A percentile compares a stretch with the other conserved stretches of the same genome.
phyloP scores from a whole-genome alignment of 2,329 filamentous ascomycete genomes.

The Epichloe sp. region DNA sequence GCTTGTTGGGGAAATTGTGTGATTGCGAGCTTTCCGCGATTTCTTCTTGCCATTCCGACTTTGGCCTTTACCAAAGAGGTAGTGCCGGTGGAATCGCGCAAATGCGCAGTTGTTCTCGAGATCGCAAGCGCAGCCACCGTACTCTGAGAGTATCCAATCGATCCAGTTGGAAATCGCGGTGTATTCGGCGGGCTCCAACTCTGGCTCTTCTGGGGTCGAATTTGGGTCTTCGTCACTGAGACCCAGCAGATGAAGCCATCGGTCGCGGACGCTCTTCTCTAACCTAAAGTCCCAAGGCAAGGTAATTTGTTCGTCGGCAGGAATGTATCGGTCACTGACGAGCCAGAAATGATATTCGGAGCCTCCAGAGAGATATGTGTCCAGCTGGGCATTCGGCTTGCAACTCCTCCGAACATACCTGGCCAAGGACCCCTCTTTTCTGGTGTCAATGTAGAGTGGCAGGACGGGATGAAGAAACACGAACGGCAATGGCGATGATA shows the following conservation, averaged over 20 bases:
- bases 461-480: conserved; percentile 81
- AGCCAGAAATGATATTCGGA: conserved; percentile 89
- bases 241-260: conserved; percentile 46
- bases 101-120: conserved; percentile 50
- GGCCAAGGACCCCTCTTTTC: conserved; percentile 71
- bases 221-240: conserved; percentile 45
- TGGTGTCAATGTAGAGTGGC: conserved; percentile 85
- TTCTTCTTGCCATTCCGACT: conserved; percentile 34
- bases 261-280: conserved; percentile 38
- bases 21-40: conserved; percentile 39
- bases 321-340: conserved; percentile 66
- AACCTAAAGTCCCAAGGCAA: conserved; percentile 56
- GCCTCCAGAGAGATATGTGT: conserved; percentile 67
- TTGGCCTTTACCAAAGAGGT: conserved; percentile 33
- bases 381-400: conserved; percentile 74
- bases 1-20: conserved; percentile 47
- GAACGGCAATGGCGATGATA: conserved; percentile 54
- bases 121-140: conserved; percentile 68
- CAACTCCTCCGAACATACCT: conserved; percentile 91
- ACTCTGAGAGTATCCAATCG: conserved; percentile 58
- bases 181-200: conserved; percentile 48
- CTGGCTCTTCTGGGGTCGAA: conserved; percentile 34
- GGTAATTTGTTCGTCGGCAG: conserved; percentile 48
- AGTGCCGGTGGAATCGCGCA: conserved; percentile 47
- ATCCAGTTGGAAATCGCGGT: conserved; percentile 50